These are phyloP conservation scores for Pythium aristosporum DNA, from an alignment of 352 stramenopile species.

Conservation along the genomic window DNA sequence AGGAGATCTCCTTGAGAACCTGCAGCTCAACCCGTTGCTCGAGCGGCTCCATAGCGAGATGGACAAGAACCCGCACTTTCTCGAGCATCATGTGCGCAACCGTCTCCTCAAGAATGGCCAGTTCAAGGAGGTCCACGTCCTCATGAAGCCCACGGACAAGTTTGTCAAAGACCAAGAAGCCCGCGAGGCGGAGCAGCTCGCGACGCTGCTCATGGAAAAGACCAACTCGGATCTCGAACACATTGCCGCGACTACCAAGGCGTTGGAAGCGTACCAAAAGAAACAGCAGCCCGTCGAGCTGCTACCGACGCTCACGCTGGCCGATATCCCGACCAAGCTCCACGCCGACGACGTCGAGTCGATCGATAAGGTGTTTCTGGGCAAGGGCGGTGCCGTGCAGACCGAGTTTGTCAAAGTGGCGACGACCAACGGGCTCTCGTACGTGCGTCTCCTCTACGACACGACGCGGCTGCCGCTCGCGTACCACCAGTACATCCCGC, in stretches of 20 bases:
- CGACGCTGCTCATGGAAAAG: conserved; percentile 37
- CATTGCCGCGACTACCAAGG: conserved; percentile 41
- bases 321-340: conserved; percentile 52
- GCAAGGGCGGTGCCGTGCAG: conserved; percentile 13
- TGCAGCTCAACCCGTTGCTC: conserved; percentile 71
- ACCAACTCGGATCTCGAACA: conserved; percentile 56
- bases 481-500: conserved; percentile 64
- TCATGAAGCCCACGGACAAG: conserved; percentile 68
- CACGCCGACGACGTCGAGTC: conserved; percentile 47
- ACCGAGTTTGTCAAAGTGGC: conserved; percentile 65
- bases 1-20: conserved; percentile 60
- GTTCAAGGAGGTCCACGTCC: conserved; percentile 58
- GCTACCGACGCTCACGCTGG: conserved; percentile 67
- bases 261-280: conserved; percentile 68
- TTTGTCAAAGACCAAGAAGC: conserved; percentile 64
- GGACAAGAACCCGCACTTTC: conserved; percentile 56
- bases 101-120: conserved; percentile 46
- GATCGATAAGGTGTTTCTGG: conserved; percentile 37
- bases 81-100: conserved; percentile 58
- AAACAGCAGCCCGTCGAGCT: conserved; percentile 67
- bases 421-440: conserved; percentile 84
- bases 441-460: conserved; percentile 75
- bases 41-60: conserved; percentile 61
- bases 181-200: conserved; percentile 48
- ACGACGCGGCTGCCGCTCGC: conserved; percentile 46